phyloP scores from a whole-genome alignment of 805 yeast genomes.

The Pichia heedii region DNA sequence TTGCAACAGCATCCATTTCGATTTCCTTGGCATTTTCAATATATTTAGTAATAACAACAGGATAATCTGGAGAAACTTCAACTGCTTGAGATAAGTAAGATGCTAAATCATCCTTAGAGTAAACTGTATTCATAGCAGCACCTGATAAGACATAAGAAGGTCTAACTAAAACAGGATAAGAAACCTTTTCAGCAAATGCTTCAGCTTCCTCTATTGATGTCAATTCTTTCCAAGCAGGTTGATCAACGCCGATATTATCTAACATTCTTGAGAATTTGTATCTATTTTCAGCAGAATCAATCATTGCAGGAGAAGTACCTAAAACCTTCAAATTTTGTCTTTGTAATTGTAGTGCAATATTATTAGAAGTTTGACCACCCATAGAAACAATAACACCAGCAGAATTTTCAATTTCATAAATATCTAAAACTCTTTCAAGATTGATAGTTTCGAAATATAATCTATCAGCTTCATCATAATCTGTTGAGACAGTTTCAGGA shows the following conservation, averaged over 20 bases:
- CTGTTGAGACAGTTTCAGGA: slow-evolving; percentile 99
- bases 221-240: slow-evolving; percentile 98
- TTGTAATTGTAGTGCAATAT: slow-evolving; percentile 86
- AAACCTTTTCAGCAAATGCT: slow-evolving; percentile 78
- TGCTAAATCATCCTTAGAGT: slow-evolving; percentile 80
- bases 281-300: slow-evolving; percentile 96
- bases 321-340: slow-evolving; percentile 91
- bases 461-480: slow-evolving; percentile 96
- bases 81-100: slow-evolving; percentile 88
- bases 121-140: slow-evolving; percentile 98
- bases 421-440: slow-evolving; percentile 88
- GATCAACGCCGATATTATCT: slow-evolving; percentile 94
- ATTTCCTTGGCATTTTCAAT: slow-evolving; percentile 96
- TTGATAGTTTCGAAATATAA: slow-evolving; percentile 92
- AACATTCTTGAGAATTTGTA: slow-evolving; percentile 96
- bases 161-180: slow-evolving; percentile 93
- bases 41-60: slow-evolving; percentile 94
- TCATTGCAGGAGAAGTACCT: slow-evolving; percentile 98
- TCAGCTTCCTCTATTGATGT: slow-evolving; percentile 91
- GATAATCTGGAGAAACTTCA: slow-evolving; percentile 95
- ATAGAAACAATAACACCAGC: slow-evolving; percentile 90
- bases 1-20: slow-evolving; percentile 98
- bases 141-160: slow-evolving; percentile 97
- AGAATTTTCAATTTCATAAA: slow-evolving; percentile 84
- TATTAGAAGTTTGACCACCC: slow-evolving; percentile 99